Evolutionary conservation across 2,329 filamentous ascomycete genomes (phyloP).

Genomic region (Macrophomina phaseolina): DNA sequence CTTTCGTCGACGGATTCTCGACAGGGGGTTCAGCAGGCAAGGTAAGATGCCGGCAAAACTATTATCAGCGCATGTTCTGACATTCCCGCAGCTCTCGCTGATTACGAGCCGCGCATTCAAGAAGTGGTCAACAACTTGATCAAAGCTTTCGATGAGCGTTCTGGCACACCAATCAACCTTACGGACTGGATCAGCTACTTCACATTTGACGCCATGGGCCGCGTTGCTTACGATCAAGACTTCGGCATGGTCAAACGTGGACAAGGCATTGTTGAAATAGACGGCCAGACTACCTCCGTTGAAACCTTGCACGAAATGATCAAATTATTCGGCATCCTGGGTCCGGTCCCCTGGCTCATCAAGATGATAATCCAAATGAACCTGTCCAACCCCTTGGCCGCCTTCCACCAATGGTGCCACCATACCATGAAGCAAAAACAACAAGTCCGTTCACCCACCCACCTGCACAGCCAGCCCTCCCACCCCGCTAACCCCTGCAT

Average conservation of each 20-base stretch:
- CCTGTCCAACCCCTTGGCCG: neutral
- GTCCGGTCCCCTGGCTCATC: constrained; percentile 45
- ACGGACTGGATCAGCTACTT: constrained; percentile 48
- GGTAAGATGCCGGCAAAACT: neutral
- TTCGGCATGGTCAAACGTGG: constrained; percentile 46
- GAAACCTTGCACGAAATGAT: constrained; percentile 43
- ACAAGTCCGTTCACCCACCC: neutral
- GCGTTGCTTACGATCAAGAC: constrained; percentile 49
- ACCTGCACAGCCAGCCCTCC: neutral
- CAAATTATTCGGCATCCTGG: constrained; percentile 40
- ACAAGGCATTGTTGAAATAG: constrained; percentile 37
- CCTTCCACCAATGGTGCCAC: constrained; percentile 23
- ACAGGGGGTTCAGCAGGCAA: constrained; percentile 40
- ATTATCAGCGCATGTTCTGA: neutral
- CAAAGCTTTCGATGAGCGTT: constrained; percentile 35
- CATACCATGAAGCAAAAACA: constrained; percentile 18
- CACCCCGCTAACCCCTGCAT: neutral
- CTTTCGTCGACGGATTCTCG: constrained; percentile 40
- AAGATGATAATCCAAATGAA: constrained; percentile 34
- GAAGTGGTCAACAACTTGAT: constrained; percentile 38
- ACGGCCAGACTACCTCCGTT: constrained; percentile 19
- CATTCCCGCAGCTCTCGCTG: constrained; percentile 5
- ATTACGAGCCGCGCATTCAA: constrained; percentile 44
- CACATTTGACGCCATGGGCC: constrained; percentile 58
- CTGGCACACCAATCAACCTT: constrained; percentile 34